Base-by-base conservation (phyloP, 108 stramenopile species). In the Discostella pseudostelligera region DNA sequence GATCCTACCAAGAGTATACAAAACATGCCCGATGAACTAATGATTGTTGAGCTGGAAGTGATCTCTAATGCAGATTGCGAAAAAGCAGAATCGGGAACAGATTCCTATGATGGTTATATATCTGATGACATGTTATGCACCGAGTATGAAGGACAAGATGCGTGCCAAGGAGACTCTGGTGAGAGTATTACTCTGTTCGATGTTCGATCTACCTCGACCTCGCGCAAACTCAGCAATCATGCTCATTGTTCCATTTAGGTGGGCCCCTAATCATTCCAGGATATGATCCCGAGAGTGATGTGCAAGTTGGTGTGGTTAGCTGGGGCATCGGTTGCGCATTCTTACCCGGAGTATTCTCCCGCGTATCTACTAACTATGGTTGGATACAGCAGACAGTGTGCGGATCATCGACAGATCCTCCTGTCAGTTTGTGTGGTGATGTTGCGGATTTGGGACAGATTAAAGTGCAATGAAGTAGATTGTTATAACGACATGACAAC, bases 221-320 rank as follows among this genome's bases (percentile, higher is more conserved):
- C 24, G 26, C 50, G 24, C 16, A 25, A 4, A 8, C 24, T 26
- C 5, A 32, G 4, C 5, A 44, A 20, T 22, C 37, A 39, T 36
- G 19, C 24, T 53, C 16, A n/a, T 46, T 3, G 0, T 53, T 24
- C 0, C n/a, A 42, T 49, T 1, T 17, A 48, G 65, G 64, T 17
- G 54, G 64, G 1, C 64, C 64, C 20, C 66, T 72, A 8, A 59
- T 72, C 24, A 12, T 72, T n/a, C 56, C 50, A 16, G 66, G 59
- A 5, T 42, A 59, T 19, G 53, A 21, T 48, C 47, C 66, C 24
- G 45, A 35, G 13, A 26, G 47, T 40, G 69, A 70, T 42, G 19
- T 68, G 19, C 50, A 65, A 16, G 74, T 74, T 40, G 74, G 74
- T 37, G 43, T 74, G 21, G 74, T 74, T 13, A 62, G 60, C 12